Conservation (phyloP, 2,329 filamentous ascomycete species). For the Endocalyx cinctus region DNA sequence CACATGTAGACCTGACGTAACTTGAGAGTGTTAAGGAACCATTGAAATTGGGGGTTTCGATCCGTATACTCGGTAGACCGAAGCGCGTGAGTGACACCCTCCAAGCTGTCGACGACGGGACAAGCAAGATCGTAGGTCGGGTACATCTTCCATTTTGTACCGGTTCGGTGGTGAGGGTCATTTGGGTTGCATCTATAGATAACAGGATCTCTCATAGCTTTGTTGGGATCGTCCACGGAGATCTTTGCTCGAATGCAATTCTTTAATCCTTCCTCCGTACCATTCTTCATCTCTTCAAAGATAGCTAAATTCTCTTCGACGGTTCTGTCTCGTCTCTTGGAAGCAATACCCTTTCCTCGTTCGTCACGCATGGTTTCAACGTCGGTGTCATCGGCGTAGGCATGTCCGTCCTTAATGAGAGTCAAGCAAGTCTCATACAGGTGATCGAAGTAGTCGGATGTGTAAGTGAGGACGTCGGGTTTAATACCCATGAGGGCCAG, state of each 20-base stretch:
- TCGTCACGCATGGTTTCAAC: conserved; percentile 83
- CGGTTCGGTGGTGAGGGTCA: conserved; percentile 70
- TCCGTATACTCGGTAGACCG: conserved; percentile 85
- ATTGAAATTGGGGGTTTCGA: conserved; percentile 80
- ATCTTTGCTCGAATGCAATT: conserved; percentile 97
- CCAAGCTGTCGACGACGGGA: conserved; percentile 73
- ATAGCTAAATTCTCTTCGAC: conserved; percentile 80
- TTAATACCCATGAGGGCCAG: conserved; percentile 86
- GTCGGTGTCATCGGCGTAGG: conserved; percentile 92
- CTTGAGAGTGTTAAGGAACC: conserved; percentile 72
- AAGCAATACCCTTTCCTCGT: conserved; percentile 79
- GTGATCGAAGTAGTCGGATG: conserved; percentile 91
- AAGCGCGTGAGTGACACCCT: conserved; percentile 79
- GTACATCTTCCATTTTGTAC: conserved; percentile 77
- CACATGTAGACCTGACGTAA: conserved; percentile 77
- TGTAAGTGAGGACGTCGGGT: conserved; percentile 82
- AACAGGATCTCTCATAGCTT: conserved; percentile 92
- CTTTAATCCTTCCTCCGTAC: conserved; percentile 68
- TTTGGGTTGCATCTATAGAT: conserved; percentile 88
- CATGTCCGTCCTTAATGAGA: conserved; percentile 81
- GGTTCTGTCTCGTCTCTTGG: conserved; percentile 70
- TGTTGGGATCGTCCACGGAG: conserved; percentile 86
- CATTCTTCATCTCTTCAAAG: conserved; percentile 92
- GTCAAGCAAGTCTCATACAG: conserved; percentile 81
- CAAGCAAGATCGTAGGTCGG: conserved; percentile 85